phyloP scores from a whole-genome alignment of 108 stramenopile genomes.

The Skeletonema costatum region DNA sequence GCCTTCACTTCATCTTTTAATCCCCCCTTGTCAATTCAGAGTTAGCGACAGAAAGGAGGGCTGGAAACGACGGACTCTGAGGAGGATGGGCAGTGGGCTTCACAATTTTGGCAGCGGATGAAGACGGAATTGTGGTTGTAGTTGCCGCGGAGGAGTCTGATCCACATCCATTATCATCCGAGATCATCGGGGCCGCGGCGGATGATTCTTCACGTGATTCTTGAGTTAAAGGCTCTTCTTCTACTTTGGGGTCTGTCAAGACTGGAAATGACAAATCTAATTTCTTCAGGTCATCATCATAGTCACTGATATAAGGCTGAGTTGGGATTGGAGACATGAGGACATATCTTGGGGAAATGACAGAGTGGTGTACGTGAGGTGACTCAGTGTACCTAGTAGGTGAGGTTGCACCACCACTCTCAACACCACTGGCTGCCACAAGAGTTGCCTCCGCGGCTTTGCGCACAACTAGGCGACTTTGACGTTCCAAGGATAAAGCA shows the following conservation, averaged over 20 bases:
- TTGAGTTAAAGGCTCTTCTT: not conserved
- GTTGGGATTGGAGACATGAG: constrained; percentile 44
- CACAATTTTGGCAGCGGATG: constrained; percentile 9
- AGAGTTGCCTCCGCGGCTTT: constrained; percentile 60
- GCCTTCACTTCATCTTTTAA: not conserved
- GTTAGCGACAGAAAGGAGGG: constrained; percentile 23
- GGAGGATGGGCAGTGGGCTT: not conserved
- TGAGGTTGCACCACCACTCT: constrained; percentile 1
- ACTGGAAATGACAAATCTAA: not conserved
- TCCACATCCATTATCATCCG: constrained; percentile 5
- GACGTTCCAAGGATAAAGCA: constrained; percentile 77
- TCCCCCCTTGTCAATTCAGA: constrained; percentile 16
- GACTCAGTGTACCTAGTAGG: constrained; percentile 14
- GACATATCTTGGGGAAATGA: constrained; percentile 44
- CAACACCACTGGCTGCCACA: constrained; percentile 29
- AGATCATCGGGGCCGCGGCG: not conserved
- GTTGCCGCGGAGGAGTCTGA: constrained; percentile 31
- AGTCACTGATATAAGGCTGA: constrained; percentile 25
- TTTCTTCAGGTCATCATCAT: constrained; percentile 13
- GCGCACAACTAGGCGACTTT: constrained; percentile 75
- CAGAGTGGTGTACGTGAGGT: constrained; percentile 26
- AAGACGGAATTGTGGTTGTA: not conserved
- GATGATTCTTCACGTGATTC: constrained; percentile 5
- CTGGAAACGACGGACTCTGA: constrained; percentile 31
- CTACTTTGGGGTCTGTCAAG: not conserved